Percentiles rank a stretch among this genome's conserved stretches.
These are phyloP conservation scores for Carallia brachiata DNA, from an alignment of 345 rosid species.

Conservation along the genomic window DNA sequence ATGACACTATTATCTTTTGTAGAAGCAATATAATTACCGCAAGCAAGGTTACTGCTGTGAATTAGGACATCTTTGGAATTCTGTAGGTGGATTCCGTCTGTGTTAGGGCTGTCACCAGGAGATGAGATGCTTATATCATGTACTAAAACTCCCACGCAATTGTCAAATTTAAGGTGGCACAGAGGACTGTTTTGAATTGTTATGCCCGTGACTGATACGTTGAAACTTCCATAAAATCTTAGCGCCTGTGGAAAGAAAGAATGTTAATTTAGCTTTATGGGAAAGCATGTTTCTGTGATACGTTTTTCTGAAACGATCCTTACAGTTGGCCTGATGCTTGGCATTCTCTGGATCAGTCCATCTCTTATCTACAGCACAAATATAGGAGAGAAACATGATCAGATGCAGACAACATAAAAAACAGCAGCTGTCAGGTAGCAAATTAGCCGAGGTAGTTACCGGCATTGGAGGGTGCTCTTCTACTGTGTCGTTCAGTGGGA, in stretches of 20 bases:
- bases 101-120: conserved; percentile 93
- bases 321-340: conserved; percentile 88
- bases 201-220: conserved; percentile 83
- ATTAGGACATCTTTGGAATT: conserved; percentile 82
- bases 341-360: conserved; percentile 64
- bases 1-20: no score
- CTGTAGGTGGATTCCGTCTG: conserved; percentile 94
- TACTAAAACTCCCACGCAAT: conserved; percentile 75
- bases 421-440: background rate
- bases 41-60: conserved; percentile 61
- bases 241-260: conserved; percentile 59
- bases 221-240: conserved; percentile 90
- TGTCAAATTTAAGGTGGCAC: conserved; percentile 96
- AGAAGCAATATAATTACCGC: conserved; percentile 50
- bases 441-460: conserved; percentile 36
- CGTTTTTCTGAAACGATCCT: conserved; percentile 28
- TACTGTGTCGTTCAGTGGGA: conserved; percentile 55
- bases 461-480: conserved; percentile 60
- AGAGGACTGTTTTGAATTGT: conserved; percentile 93
- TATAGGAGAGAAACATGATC: conserved; percentile 24
- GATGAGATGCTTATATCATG: conserved; percentile 68
- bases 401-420: conserved; percentile 20
- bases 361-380: conserved; percentile 54
- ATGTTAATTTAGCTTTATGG: conserved; percentile 12
- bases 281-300: conserved; percentile 1